Conservation (phyloP, 352 stramenopile species). For the Phytophthora vignae region DNA sequence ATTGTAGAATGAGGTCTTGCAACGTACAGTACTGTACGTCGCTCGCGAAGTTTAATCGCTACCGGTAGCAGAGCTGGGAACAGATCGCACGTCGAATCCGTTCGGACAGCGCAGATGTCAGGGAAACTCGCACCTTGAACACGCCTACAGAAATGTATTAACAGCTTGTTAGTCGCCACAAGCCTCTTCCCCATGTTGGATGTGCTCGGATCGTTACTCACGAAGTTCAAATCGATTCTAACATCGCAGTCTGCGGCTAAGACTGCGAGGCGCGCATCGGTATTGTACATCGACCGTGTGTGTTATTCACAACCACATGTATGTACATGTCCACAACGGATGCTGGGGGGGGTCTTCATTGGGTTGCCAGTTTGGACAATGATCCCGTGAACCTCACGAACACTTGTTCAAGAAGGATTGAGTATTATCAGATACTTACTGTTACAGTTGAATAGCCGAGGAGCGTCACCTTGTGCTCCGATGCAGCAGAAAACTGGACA, state of each 20-base stretch:
- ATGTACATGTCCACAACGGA: too few relatives aligned
- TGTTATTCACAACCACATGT: too few relatives aligned
- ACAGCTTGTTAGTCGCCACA: background rate
- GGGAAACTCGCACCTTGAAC: background rate
- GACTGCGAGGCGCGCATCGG: background rate
- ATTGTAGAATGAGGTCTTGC: constrained; percentile 1
- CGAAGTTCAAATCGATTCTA: background rate
- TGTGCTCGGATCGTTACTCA: background rate
- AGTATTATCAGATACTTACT: too few relatives aligned
- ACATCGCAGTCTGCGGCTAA: background rate
- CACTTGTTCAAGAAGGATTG: background rate
- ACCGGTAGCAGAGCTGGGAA: background rate
- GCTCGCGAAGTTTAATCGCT: background rate
- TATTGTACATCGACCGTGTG: too few relatives aligned
- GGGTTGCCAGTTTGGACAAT: background rate
- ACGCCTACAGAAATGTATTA: constrained; percentile 1
- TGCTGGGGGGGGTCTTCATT: too few relatives aligned
- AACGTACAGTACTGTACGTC: background rate
- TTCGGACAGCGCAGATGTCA: constrained; percentile 5
- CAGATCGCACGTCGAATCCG: constrained; percentile 10
- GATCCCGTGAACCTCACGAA: background rate
- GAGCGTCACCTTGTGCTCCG: constrained; percentile 26
- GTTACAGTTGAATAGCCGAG: too few relatives aligned
- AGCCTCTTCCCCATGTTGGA: background rate
- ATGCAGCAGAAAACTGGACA: constrained; percentile 38